A percentile compares a stretch with the other conserved stretches of the same genome.
These are phyloP conservation scores for Lactuca sativa DNA, from an alignment of 129 eudicot genomes.

Conservation along the genomic window DNA sequence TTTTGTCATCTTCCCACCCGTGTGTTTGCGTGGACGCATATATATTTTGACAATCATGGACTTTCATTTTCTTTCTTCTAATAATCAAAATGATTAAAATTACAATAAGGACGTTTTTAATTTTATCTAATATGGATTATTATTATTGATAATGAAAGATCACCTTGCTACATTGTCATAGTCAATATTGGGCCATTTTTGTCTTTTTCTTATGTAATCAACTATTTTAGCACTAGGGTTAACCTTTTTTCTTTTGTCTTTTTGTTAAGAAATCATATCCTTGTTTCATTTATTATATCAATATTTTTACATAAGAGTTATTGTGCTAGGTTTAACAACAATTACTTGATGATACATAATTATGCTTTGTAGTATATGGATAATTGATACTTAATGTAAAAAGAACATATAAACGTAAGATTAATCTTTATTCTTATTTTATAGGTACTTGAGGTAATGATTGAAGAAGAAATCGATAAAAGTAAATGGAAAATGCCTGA, in stretches of 20 bases:
- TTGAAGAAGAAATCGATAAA: conserved; percentile 55
- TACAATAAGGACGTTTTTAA: not conserved
- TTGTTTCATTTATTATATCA: not conserved
- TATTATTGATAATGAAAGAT: conserved; percentile 15
- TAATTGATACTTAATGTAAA: not conserved
- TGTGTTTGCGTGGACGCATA: conserved; percentile 23
- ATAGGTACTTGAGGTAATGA: conserved; percentile 75
- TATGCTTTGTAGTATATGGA: not conserved
- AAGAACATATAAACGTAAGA: not conserved
- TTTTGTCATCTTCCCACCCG: conserved; percentile 13
- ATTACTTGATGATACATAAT: not conserved
- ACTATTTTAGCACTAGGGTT: not conserved
- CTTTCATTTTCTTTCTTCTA: conserved; percentile 24
- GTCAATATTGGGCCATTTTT: conserved; percentile 19
- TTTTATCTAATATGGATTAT: not conserved
- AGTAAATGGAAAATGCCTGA: conserved; percentile 79
- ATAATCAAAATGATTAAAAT: not conserved
- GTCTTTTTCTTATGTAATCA: conserved; percentile 4
- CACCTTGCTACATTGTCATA: conserved; percentile 6
- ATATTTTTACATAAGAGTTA: not conserved
- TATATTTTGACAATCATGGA: conserved; percentile 16
- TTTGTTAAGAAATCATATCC: conserved; percentile 9
- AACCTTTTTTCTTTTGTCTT: conserved; percentile 8
- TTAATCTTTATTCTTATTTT: not conserved
- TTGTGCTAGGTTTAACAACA: not conserved